Conservation (phyloP, 208 protist genomes). For the Zelonia costaricensis region DNA sequence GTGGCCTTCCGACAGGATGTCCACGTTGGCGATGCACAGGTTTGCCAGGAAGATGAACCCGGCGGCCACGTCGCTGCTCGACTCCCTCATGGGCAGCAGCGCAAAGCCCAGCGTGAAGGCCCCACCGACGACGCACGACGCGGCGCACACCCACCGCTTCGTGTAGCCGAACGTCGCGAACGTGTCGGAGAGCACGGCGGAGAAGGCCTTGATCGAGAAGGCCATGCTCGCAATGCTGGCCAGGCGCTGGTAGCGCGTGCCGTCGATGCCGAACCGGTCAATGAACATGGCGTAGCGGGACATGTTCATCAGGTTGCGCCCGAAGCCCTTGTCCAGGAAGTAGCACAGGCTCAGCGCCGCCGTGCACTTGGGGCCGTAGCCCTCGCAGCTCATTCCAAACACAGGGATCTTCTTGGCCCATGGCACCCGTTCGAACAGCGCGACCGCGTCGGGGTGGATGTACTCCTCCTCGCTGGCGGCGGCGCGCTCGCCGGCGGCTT, state of each 20-base stretch:
- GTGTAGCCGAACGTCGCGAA: slow-evolving; percentile 58
- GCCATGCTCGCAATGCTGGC: slow-evolving; percentile 44
- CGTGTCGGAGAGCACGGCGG: slow-evolving; percentile 56
- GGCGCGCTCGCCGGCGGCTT: background rate
- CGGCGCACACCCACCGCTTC: slow-evolving; percentile 59
- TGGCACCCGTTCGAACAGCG: slow-evolving; percentile 31
- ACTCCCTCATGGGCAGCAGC: slow-evolving; percentile 29
- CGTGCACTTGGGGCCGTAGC: slow-evolving; percentile 42
- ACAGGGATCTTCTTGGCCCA: slow-evolving; percentile 35
- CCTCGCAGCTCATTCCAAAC: slow-evolving; percentile 43
- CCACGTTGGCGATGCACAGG: slow-evolving; percentile 56
- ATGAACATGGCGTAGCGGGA: slow-evolving; percentile 54
- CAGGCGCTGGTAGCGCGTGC: slow-evolving; percentile 57
- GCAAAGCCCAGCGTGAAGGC: slow-evolving; percentile 35
- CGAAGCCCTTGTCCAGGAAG: slow-evolving; percentile 58
- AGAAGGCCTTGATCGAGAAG: slow-evolving; percentile 63
- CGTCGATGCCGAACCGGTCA: slow-evolving; percentile 40
- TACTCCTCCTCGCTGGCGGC: background rate
- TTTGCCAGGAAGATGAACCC: slow-evolving; percentile 46
- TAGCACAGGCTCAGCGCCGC: slow-evolving; percentile 41
- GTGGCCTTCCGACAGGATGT: slow-evolving; percentile 70
- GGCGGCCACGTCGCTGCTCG: slow-evolving; percentile 27
- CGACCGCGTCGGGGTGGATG: slow-evolving; percentile 34
- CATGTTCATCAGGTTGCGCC: slow-evolving; percentile 43
- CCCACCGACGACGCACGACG: slow-evolving; percentile 39